phyloP scores from a whole-genome alignment of 441 rosid species.

The Kokia cookei region DNA sequence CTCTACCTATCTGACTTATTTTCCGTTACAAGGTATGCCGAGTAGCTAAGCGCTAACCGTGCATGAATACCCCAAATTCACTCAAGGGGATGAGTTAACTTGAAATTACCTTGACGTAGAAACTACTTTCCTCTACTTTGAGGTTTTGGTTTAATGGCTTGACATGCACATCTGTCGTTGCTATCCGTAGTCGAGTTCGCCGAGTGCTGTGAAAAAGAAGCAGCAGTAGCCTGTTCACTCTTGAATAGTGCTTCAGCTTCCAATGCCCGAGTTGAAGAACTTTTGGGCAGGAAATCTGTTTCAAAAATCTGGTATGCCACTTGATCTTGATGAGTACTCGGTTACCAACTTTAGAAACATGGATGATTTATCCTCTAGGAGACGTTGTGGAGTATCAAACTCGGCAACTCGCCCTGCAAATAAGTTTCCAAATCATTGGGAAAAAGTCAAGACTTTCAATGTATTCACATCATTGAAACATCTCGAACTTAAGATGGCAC shows the following conservation, averaged over 20 bases:
- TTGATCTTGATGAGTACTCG: conserved; percentile 93
- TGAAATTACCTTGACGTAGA: conserved; percentile 6
- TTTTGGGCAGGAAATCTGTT: conserved; percentile 16
- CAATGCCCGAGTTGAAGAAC: conserved; percentile 9
- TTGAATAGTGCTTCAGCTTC: conserved; percentile 5
- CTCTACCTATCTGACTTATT: conserved; percentile 21
- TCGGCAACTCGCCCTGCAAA: conserved; percentile 90
- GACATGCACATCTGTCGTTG: conserved; percentile 2
- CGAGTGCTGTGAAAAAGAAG: conserved; percentile 11
- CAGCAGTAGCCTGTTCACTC: conserved; percentile 12
- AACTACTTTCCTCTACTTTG: conserved; percentile 1
- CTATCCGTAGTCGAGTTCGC: conserved; percentile 8
- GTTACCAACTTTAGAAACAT: conserved; percentile 93
- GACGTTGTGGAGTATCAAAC: conserved; percentile 77
- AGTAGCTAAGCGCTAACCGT: background rate
- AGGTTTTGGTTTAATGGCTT: conserved; percentile 1
- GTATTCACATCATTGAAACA: background rate
- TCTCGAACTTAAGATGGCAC: background rate
- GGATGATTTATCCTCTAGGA: conserved; percentile 90
- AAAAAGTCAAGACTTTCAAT: background rate
- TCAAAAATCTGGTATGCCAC: conserved; percentile 83
- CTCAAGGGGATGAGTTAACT: conserved; percentile 11
- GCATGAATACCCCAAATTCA: conserved; percentile 7
- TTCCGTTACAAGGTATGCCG: conserved; percentile 6
- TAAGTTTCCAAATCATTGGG: background rate